Evolutionary conservation across 331 rosid genomes (phyloP), one percentile per base, ranked within the genome.

Genomic region (Quercus lobata): DNA sequence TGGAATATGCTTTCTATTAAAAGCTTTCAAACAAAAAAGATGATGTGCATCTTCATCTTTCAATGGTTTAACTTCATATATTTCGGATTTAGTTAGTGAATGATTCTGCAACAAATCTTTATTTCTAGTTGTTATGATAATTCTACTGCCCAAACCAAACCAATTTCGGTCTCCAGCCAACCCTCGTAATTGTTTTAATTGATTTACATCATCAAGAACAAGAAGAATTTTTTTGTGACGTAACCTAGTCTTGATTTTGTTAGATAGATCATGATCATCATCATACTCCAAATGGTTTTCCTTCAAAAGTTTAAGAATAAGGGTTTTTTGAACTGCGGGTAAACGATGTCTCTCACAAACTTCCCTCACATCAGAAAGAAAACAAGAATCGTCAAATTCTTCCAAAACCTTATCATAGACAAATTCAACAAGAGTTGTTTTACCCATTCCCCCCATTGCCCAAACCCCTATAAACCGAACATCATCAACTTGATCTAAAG

Each of bases 121-220:
- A 52, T 72, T 3, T 63, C 66, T 61, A 72, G 78, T 72, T 0
- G 73, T 79, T 49, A 72, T 30, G 22, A 79, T 72, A 52, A 79
- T 79, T 61, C 52, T 72, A 72, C 78, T 79, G 22, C 78, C 78
- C 15, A 1, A 2, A 52, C 78, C 78, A 79, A 72, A 79, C 82
- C 82, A 79, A 17, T 41, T 15, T 30, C 1, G 46, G 22, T 35
- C 63, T 27, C 82, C 11, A 34, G 37, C 37, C 7, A 34, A 34
- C 37, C 37, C 37, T 5, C 0, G 1, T 34, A 34, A 34, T 0
- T 1, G 7, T 5, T 34, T 34, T 34, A 34, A 34, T 5, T 34
- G 37, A 34, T 35, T 0, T 35, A 35, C 9, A 1, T 0, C 41
- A 35, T 35, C 41, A 6, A 35, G 41, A 35, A 35, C 41, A 35